Evolutionary conservation across 176 grass and related monocot species (phyloP), one percentile per base, ranked within the genome.

Genomic region (Pontederia crassipes): DNA sequence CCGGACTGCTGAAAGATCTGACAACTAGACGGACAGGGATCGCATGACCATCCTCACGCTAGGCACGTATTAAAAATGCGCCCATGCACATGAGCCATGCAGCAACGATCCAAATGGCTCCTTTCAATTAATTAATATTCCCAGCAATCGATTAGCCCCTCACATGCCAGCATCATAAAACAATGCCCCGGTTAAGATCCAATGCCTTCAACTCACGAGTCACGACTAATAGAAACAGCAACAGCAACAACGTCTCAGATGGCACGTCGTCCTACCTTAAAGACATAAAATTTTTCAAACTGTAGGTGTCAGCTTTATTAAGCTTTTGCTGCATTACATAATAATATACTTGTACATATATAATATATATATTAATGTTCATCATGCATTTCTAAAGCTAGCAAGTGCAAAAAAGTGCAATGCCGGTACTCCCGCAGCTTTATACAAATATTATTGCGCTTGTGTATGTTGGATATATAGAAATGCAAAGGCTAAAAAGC

Each of bases 41-140:
- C 14, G 15, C 15, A 20, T 56, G 8, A 8, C 52, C 15, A 55
- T 55, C 52, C 3, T 56, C 20, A 15, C 13, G 17, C 18, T 2
- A 24, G 16, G 32, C 32, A 40, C 32, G 32, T 17, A 17, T 17
- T 55, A 8, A 55, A 17, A 20, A 55, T 15, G 9, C 17, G 18
- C 53, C 53, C 15, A 15, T 55, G 53, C 53, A 55, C 53, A 55
- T 55, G 53, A 55, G 53, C 53, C 53, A 55, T 55, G 53, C 3
- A n/a, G 17, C 18, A 55, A 55, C 53, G 17, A 55, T 55, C 53
- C 13, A 55, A 17, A 18, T 55, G 53, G 16, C 2, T 18, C 10
- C 15, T 18, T 17, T 17, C 16, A 17, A 55, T 55, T 55, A 18
- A 7, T 18, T 55, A 8, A 10, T 14, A 55, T 55, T 12, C 53